A percentile compares a stretch with the other conserved stretches of the same genome.
Conservation (phyloP, 225 moss, liverwort and hornwort species). For the Polytrichum formosum region DNA sequence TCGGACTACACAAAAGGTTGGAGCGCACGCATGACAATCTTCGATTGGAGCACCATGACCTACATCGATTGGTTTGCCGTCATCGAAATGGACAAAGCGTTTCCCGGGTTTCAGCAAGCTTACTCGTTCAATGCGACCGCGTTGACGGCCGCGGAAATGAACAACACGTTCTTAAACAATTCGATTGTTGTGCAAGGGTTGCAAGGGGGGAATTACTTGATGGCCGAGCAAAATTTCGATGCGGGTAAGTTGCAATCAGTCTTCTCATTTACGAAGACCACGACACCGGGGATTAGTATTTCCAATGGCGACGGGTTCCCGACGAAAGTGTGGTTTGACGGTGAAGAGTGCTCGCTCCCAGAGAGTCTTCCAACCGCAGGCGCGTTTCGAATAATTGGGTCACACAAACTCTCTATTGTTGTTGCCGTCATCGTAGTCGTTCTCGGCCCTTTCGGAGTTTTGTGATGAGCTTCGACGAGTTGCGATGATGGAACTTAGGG, state of each 20-base stretch:
- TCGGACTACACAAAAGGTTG: conserved; percentile 72
- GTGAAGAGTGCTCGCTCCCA: conserved; percentile 69
- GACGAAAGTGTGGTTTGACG: conserved; percentile 63
- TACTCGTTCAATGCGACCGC: conserved; percentile 84
- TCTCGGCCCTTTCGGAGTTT: neutral
- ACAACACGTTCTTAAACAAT: conserved; percentile 31
- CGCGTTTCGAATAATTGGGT: neutral
- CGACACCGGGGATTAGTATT: conserved; percentile 22
- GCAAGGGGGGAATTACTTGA: conserved; percentile 42
- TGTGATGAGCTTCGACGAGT: too few species aligned
- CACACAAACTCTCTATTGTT: neutral
- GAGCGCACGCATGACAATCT: conserved; percentile 76
- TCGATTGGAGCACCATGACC: conserved; percentile 64
- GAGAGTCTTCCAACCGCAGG: conserved; percentile 26
- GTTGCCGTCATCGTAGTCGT: neutral
- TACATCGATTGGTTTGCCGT: conserved; percentile 64
- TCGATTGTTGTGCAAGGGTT: conserved; percentile 34
- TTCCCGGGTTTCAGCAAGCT: conserved; percentile 47
- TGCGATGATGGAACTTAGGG: too few species aligned
- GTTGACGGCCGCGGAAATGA: conserved; percentile 25
- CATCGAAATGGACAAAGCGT: conserved; percentile 45
- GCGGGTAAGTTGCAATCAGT: conserved; percentile 57
- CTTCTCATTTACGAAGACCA: conserved; percentile 44
- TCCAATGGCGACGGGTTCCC: conserved; percentile 55
- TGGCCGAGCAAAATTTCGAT: conserved; percentile 24